Conservation (phyloP, 805 yeast species). For the Candida vartiovaarae region DNA sequence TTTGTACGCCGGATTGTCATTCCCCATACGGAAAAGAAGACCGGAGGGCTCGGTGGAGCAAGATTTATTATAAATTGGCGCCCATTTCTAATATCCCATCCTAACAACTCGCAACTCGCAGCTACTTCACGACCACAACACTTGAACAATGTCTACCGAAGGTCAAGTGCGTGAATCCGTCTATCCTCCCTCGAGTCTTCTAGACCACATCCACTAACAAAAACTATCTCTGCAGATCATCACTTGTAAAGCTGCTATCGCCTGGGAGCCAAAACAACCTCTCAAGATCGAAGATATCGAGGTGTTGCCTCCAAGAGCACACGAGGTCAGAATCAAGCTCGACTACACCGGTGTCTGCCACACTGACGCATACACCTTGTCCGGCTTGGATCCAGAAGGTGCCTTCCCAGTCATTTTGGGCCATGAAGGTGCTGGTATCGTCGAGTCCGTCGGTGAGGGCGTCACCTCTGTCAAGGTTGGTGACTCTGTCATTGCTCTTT, state of each 20-base stretch:
- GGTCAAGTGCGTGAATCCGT: constrained; percentile 3
- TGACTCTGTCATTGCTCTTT: constrained; percentile 87
- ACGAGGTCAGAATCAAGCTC: constrained; percentile 91
- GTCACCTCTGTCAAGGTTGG: constrained; percentile 88
- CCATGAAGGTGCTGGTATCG: constrained; percentile 98
- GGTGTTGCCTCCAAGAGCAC: constrained; percentile 93
- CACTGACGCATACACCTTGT: constrained; percentile 94
- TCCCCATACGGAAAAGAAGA: background rate
- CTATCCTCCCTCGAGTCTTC: background rate
- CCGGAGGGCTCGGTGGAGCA: too few species aligned
- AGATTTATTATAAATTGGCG: background rate
- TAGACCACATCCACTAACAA: background rate
- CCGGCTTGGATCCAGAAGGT: constrained; percentile 96
- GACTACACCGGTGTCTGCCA: constrained; percentile 93
- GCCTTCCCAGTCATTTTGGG: constrained; percentile 90
- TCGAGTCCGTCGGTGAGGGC: constrained; percentile 91
- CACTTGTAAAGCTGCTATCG: constrained; percentile 92
- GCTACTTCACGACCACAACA: background rate
- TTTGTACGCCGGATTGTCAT: background rate
- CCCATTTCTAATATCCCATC: background rate
- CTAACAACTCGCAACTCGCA: background rate
- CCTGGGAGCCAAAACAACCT: constrained; percentile 91
- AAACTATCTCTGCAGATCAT: constrained; percentile 35
- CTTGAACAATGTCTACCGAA: constrained; percentile 9
- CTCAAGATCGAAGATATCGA: constrained; percentile 78